Evolutionary conservation across 805 yeast species (phyloP), one percentile per base, ranked within the genome.

Genomic region (Barnettozyma wickerhamii): DNA sequence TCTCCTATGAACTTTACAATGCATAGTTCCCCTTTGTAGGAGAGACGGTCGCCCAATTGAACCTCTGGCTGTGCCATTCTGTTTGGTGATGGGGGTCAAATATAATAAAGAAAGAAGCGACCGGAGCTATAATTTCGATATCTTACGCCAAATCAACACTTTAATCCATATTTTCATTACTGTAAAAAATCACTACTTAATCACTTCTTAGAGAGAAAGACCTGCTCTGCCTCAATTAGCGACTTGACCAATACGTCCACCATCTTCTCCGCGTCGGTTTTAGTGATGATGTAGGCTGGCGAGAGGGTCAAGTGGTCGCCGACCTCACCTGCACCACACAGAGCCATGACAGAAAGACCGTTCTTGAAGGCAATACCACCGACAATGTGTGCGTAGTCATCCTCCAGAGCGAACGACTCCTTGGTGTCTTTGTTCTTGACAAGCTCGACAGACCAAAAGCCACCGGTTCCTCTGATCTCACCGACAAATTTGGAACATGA

Each of bases 1-100:
- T 37, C 33, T 0, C 96, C 96, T 2, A 72, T 53, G 51, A 56
- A 89, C 37, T 71, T 63, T 3, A 89, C 69, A 0, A 95, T 84
- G 31, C 87, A 84, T 3, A 74, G 47, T 6, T 76, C 68, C 0
- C 72, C 73, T n/a, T 60, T 51, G 10, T 65, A 49, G 2, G 59
- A 53, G n/a, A 65, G 38, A 19, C 73, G 47, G 31, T 62, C 60
- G n/a, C 59, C 61, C 12, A 23, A 21, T 18, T 35, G 6, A 12
- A 15, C 20, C 12, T n/a, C 7, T 18, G 17, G n/a, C 10, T 14
- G 12, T 14, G 24, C 5, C 38, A 35, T 35, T 29, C 9, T 28
- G 30, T 28, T n/a, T n/a, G n/a, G n/a, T n/a, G n/a, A n/a, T n/a
- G n/a, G n/a, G n/a, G n/a, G n/a, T n/a, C n/a, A n/a, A n/a, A n/a